phyloP scores from a whole-genome alignment of 345 rosid genomes.

The Rhodamnia argentea region DNA sequence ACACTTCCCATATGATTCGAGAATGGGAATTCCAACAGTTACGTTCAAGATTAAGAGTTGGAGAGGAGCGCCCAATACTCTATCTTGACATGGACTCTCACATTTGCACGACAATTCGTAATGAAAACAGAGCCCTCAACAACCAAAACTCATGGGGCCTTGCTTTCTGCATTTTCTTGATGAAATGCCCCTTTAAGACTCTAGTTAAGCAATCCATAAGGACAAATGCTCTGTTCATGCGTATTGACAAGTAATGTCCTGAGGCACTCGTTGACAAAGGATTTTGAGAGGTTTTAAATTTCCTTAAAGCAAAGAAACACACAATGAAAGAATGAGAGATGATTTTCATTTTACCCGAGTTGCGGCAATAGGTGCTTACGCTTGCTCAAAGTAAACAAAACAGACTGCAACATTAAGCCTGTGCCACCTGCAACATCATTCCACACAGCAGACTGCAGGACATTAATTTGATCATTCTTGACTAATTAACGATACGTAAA shows the following conservation, averaged over 20 bases:
- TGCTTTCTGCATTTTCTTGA: neutral
- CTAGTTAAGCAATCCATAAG: neutral
- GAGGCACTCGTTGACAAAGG: neutral
- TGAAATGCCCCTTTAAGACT: neutral
- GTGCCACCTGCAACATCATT: neutral
- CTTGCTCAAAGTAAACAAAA: neutral
- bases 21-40: neutral
- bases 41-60: neutral
- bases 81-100: neutral
- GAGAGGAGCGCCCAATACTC: neutral
- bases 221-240: neutral
- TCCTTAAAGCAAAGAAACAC: neutral
- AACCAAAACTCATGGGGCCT: neutral
- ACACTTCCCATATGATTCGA: neutral
- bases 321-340: neutral
- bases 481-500: neutral
- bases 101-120: neutral
- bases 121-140: neutral
- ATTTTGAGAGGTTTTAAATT: neutral
- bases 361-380: neutral
- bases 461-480: neutral
- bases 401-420: neutral
- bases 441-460: neutral
- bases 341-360: neutral
- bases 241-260: neutral